Evolutionary conservation across 495 filamentous ascomycete genomes (phyloP), one percentile per base, ranked within the genome.

Genomic region (Tricharina praecox): DNA sequence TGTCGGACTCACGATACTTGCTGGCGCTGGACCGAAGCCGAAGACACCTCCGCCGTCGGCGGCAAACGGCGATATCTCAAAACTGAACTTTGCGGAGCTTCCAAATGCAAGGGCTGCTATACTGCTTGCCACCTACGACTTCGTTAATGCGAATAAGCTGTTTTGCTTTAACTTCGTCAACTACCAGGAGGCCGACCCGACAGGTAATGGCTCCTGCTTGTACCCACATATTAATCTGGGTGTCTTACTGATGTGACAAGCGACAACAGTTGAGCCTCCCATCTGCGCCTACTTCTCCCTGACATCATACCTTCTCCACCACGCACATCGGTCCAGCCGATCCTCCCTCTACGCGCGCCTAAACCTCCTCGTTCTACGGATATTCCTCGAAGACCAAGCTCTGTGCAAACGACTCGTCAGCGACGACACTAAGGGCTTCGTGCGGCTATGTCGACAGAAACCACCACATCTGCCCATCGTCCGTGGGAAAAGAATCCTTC

Each of bases 131-230:
- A 81, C 82, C 0, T 96, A 96, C 62, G 92, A 96, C 58, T 96
- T 96, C 63, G 78, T 75, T 20, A 81, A 87, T 64, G 78, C 88
- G 10, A 97, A 96, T 70, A 95, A 93, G 64, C 71, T 96, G 18
- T 96, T 96, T 63, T 88, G 83, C 64, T 79, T 79, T 56, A 87
- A 81, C 54, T 63, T 97, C 28, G 74, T 93, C 42, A 75, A 76
- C 9, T 61, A 75, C 19, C 46, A 49, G 23, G 55, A 66, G 4
- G 56, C 74, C 0, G 72, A 77, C 25, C 70, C 73, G 25, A 81
- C 82, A 56, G 73, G 70, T 30, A 68, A 78, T 39, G 2, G 20
- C 35, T 16, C 25, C 44, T 10, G 9, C 4, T 20, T 47, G 30
- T 26, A 44, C 15, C 5, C 36, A 8, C 36, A 32, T n/a, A n/a